These are phyloP conservation scores for Apiospora hydei DNA, from an alignment of 2,329 filamentous ascomycete genomes.

Conservation along the genomic window DNA sequence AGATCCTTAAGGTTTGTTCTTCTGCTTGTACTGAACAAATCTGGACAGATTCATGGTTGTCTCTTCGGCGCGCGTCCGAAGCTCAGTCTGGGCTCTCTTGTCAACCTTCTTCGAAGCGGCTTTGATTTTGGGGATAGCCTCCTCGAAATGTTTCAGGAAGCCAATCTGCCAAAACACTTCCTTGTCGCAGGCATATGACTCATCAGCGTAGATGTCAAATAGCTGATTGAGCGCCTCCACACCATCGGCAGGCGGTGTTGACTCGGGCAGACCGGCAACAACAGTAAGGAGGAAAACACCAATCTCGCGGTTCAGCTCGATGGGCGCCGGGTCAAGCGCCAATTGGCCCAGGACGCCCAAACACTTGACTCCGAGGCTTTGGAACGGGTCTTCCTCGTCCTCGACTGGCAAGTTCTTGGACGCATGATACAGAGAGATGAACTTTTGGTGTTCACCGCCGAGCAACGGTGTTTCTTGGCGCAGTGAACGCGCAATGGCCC, in stretches of 20 bases:
- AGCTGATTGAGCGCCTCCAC: constrained; percentile 72
- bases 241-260: constrained; percentile 61
- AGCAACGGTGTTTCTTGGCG: constrained; percentile 56
- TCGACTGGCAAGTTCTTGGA: constrained; percentile 51
- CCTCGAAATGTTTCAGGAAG: constrained; percentile 66
- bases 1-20: constrained; percentile 48
- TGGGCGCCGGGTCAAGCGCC: constrained; percentile 61
- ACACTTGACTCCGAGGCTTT: constrained; percentile 69
- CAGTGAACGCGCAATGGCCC: constrained; percentile 67
- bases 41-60: constrained; percentile 64
- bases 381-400: constrained; percentile 61
- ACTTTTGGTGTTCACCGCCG: constrained; percentile 64
- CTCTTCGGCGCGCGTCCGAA: constrained; percentile 68
- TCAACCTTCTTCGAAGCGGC: constrained; percentile 67
- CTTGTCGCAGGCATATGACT: constrained; percentile 62
- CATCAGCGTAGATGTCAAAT: constrained; percentile 72
- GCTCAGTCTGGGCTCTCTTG: constrained; percentile 62
- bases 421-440: constrained; percentile 71
- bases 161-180: constrained; percentile 70
- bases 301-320: constrained; percentile 66
- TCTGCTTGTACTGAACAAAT: constrained; percentile 72
- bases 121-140: constrained; percentile 59
- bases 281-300: constrained; percentile 68
- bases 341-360: constrained; percentile 71
- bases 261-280: constrained; percentile 56